phyloP scores from a whole-genome alignment of 2,329 filamentous ascomycete genomes.

The Emmonsiellopsis sp. region DNA sequence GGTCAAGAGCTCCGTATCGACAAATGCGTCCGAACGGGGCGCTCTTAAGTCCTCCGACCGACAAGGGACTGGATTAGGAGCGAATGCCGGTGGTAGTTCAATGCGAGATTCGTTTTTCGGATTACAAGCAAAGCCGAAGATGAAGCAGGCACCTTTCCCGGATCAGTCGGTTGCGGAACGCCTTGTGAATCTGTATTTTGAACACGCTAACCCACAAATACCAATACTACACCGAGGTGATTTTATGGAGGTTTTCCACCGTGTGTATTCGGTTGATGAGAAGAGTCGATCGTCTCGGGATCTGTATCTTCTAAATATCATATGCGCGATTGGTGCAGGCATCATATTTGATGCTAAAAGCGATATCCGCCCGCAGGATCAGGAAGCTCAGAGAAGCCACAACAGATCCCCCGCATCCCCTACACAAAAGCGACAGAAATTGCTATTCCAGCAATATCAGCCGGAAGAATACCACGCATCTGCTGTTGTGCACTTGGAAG shows the following conservation, averaged over 20 bases:
- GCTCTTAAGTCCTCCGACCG: slow-evolving; percentile 47
- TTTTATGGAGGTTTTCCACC: slow-evolving; percentile 81
- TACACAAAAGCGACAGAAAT: slow-evolving; percentile 42
- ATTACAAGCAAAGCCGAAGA: slow-evolving; percentile 81
- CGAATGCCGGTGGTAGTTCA: slow-evolving; percentile 54
- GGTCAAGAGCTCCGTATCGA: slow-evolving; percentile 64
- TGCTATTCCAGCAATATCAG: slow-evolving; percentile 56
- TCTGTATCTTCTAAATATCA: slow-evolving; percentile 92
- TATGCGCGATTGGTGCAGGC: slow-evolving; percentile 89
- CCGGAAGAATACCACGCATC: slow-evolving; percentile 96
- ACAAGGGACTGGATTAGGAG: slow-evolving; percentile 26
- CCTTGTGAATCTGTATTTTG: slow-evolving; percentile 79
- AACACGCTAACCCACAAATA: slow-evolving; percentile 93
- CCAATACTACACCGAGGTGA: slow-evolving; percentile 82
- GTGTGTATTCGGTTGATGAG: slow-evolving; percentile 62
- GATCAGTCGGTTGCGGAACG: slow-evolving; percentile 62
- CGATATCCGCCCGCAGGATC: slow-evolving; percentile 9
- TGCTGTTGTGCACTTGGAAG: slow-evolving; percentile 83
- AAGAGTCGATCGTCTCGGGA: slow-evolving; percentile 65
- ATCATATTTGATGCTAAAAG: slow-evolving; percentile 63
- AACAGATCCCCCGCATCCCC: slow-evolving; percentile 17
- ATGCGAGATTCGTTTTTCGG: slow-evolving; percentile 97
- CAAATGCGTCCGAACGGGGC: slow-evolving; percentile 54
- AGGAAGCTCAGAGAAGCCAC: background rate
- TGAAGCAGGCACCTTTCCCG: slow-evolving; percentile 77